Evolutionary conservation across 257 asterid species (phyloP).

Genomic region (Scutellaria barbata): DNA sequence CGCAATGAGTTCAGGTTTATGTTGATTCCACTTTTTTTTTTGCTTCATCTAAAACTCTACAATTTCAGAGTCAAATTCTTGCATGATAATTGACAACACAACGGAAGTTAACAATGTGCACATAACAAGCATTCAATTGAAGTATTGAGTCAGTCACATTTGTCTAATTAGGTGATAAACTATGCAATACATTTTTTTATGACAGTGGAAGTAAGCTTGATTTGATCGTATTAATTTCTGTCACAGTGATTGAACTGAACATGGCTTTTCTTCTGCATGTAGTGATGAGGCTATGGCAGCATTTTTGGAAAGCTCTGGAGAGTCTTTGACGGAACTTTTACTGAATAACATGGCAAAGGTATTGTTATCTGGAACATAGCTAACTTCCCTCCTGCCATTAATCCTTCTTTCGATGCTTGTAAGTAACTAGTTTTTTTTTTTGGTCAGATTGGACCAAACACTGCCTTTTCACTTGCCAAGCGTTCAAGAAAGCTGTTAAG

Average conservation of each 20-base stretch:
- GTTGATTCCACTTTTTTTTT: conserved; percentile 10
- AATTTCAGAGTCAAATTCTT: neutral
- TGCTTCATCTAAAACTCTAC: neutral
- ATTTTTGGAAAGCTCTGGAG: conserved; percentile 79
- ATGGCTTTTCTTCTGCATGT: conserved; percentile 28
- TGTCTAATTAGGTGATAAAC: neutral
- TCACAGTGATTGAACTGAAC: conserved; percentile 1
- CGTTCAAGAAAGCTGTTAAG: conserved; percentile 53
- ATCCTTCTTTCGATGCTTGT: conserved; percentile 22
- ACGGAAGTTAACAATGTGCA: neutral
- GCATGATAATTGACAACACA: neutral
- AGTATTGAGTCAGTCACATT: conserved; percentile 7
- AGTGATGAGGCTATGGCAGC: conserved; percentile 91
- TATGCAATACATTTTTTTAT: neutral
- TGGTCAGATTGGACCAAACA: conserved; percentile 55
- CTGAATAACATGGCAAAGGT: conserved; percentile 69
- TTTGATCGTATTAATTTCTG: neutral
- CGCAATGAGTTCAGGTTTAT: conserved; percentile 75
- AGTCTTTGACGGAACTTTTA: conserved; percentile 63
- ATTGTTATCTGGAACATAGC: conserved; percentile 21
- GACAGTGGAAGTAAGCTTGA: conserved; percentile 2
- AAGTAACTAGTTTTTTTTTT: conserved; percentile 26
- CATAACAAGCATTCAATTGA: neutral
- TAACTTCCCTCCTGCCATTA: neutral
- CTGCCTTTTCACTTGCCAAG: conserved; percentile 72